These are phyloP conservation scores for Saccharum spontaneum DNA, from an alignment of 176 grass and related monocot species.

Conservation along the genomic window DNA sequence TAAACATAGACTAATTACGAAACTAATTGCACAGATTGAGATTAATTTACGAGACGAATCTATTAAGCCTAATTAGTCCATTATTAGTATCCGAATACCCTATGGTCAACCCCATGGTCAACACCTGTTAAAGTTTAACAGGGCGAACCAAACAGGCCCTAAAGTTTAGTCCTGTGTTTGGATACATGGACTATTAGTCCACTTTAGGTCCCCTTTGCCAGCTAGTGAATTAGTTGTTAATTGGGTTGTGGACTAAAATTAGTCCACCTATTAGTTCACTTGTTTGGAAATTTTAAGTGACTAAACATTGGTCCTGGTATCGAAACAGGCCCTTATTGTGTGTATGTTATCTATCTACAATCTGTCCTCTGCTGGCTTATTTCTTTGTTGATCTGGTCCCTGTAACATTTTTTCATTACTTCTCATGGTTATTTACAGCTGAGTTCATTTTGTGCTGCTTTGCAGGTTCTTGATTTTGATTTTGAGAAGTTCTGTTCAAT, in stretches of 20 bases:
- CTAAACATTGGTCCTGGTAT: neutral
- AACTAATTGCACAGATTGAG: no score
- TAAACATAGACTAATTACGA: no score
- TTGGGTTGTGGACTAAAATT: neutral
- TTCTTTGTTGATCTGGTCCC: neutral
- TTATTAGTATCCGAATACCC: no score
- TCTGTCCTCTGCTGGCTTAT: neutral
- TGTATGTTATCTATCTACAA: neutral
- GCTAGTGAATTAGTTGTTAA: neutral
- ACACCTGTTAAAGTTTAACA: no score
- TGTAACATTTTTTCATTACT: neutral
- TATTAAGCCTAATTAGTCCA: no score
- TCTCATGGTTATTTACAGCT: neutral
- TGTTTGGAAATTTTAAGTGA: neutral
- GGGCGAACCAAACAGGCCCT: no score
- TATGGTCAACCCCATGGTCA: no score
- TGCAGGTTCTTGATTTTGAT: constrained; percentile 99
- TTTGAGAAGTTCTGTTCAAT: constrained; percentile 99
- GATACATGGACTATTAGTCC: neutral
- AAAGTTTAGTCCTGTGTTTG: neutral
- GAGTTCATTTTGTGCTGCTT: neutral
- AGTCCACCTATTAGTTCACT: neutral
- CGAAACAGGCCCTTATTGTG: neutral
- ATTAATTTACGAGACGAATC: no score
- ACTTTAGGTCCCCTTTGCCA: neutral